A percentile compares a stretch with the other conserved stretches of the same genome.
Conservation (phyloP, 2,329 filamentous ascomycete genomes). For the Aspergillus awamori region DNA sequence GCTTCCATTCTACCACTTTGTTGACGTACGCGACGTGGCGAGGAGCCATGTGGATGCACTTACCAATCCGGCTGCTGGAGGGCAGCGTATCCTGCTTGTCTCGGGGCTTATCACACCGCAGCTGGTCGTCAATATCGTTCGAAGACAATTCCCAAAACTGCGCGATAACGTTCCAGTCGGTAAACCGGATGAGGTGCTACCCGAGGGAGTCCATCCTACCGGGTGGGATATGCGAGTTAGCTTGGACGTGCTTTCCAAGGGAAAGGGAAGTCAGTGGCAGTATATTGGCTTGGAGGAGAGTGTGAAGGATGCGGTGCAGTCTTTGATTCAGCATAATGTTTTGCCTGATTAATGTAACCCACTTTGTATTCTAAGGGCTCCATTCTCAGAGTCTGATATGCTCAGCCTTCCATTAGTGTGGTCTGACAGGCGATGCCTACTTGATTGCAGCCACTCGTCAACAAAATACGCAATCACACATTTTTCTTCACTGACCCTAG, state of each 20-base stretch:
- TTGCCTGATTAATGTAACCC: constrained; percentile 6
- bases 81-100: constrained; percentile 53
- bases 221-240: constrained; percentile 24
- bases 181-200: constrained; percentile 31
- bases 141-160: constrained; percentile 56
- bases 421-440: no score
- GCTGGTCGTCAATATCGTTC: constrained; percentile 49
- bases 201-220: constrained; percentile 25
- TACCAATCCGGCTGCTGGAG: constrained; percentile 9
- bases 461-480: no score
- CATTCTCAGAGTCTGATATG: no score
- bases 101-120: constrained; percentile 53
- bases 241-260: constrained; percentile 20
- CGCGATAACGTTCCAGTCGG: constrained; percentile 52
- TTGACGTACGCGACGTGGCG: constrained; percentile 19
- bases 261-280: constrained; percentile 22
- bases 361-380: no score
- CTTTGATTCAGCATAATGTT: constrained; percentile 11
- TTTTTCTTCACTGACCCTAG: no score
- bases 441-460: no score
- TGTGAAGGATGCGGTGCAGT: constrained; percentile 29
- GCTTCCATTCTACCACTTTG: constrained; percentile 25
- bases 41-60: constrained; percentile 16
- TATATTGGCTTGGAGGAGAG: constrained; percentile 32
- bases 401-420: no score